Evolutionary conservation across 106 monocot species (phyloP).

Genomic region (Acorus gramineus): DNA sequence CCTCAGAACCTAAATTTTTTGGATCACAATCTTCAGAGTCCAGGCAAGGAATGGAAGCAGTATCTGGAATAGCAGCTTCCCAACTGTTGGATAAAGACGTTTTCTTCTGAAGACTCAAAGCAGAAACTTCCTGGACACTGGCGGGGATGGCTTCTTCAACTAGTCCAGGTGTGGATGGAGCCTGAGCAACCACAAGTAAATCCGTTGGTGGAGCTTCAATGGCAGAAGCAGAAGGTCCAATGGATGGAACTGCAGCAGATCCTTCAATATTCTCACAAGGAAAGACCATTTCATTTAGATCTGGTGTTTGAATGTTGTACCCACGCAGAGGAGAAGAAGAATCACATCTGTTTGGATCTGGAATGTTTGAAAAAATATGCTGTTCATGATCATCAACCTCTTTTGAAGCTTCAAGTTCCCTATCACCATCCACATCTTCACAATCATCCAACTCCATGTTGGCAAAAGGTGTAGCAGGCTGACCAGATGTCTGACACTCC

Average conservation of each 20-base stretch:
- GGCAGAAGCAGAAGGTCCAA: constrained; percentile 6
- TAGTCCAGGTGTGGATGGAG: constrained; percentile 76
- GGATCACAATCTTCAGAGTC: constrained; percentile 14
- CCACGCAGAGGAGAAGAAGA: constrained; percentile 25
- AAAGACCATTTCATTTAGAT: constrained; percentile 57
- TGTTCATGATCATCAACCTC: constrained; percentile 18
- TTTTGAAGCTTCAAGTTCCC: constrained; percentile 17
- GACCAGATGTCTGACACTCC: constrained; percentile 23
- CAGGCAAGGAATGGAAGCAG: constrained; percentile 2
- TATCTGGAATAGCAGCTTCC: constrained; percentile 24
- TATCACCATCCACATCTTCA: constrained; percentile 16
- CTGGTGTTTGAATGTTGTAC: constrained; percentile 60
- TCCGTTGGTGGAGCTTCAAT: constrained; percentile 25
- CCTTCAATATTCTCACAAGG: constrained; percentile 25
- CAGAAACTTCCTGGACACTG: constrained; percentile 37
- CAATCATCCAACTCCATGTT: constrained; percentile 45
- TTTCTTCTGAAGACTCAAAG: constrained; percentile 30
- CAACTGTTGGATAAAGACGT: constrained; percentile 11
- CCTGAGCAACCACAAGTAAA: constrained; percentile 43
- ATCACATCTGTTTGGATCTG: constrained; percentile 15
- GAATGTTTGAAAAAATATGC: constrained; percentile 4
- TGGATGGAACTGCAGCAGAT: constrained; percentile 17
- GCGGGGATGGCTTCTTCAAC: constrained; percentile 51
- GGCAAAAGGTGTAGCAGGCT: constrained; percentile 27
- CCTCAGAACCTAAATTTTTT: background rate